phyloP scores from a whole-genome alignment of 2,329 filamentous ascomycete genomes.

The Alternaria infectoria region DNA sequence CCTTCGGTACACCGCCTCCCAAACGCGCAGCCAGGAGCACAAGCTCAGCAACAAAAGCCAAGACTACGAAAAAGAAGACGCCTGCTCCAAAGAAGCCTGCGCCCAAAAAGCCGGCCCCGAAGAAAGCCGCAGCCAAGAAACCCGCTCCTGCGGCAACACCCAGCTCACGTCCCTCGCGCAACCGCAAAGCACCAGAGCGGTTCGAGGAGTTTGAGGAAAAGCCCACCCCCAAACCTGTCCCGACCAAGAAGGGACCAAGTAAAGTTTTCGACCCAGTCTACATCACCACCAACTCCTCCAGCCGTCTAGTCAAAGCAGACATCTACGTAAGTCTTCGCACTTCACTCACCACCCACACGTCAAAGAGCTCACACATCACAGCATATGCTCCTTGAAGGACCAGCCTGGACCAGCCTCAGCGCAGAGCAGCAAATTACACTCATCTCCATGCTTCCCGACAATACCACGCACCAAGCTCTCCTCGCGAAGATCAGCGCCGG shows the following conservation, averaged over 20 bases:
- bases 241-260: conserved; percentile 14
- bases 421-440: conserved; percentile 27
- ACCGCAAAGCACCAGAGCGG: conserved; percentile 38
- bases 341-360: too few species aligned
- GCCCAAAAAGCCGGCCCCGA: conserved; percentile 6
- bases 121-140: conserved; percentile 14
- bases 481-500: conserved; percentile 20
- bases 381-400: conserved; percentile 40
- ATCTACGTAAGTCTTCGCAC: conserved; percentile 26
- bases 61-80: background rate
- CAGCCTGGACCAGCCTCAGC: conserved; percentile 39
- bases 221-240: conserved; percentile 6
- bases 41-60: background rate
- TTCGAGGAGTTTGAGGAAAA: conserved; percentile 20
- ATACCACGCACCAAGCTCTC: conserved; percentile 19
- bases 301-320: conserved; percentile 40
- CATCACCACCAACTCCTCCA: conserved; percentile 40
- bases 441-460: conserved; percentile 32
- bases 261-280: conserved; percentile 40
- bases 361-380: conserved; percentile 9
- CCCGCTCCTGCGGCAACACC: conserved; percentile 5
- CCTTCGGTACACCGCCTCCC: conserved; percentile 7
- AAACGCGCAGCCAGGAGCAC: conserved; percentile 9
- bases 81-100: conserved; percentile 7
- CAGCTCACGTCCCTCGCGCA: conserved; percentile 31